These are phyloP conservation scores for Kodamaea sp. DNA, from an alignment of 1,139 yeast species.

Conservation along the genomic window DNA sequence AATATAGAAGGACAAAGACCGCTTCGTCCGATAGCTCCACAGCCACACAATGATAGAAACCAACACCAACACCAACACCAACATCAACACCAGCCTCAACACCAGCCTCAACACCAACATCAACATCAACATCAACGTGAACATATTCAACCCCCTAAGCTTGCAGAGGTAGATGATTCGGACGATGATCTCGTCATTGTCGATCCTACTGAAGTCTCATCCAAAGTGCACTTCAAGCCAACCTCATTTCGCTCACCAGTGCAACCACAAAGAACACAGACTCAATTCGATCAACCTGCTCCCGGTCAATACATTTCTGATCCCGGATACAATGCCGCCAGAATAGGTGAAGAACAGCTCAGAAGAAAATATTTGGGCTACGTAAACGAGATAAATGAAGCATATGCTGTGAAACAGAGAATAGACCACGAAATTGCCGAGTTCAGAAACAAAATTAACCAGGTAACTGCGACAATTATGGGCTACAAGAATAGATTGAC, in stretches of 20 bases:
- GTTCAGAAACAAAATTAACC: constrained; percentile 1
- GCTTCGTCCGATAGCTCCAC: too few relatives aligned
- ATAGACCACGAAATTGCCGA: constrained; percentile 5
- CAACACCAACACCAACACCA: background rate
- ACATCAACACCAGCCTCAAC: background rate
- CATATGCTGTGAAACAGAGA: constrained; percentile 1
- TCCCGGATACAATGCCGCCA: constrained; percentile 4
- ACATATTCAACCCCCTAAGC: background rate
- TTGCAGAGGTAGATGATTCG: constrained; percentile 9
- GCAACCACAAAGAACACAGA: background rate
- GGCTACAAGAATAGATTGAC: constrained; percentile 1
- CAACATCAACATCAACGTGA: background rate
- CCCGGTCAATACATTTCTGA: constrained; percentile 32
- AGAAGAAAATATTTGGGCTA: constrained; percentile 8
- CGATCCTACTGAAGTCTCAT: constrained; percentile 20
- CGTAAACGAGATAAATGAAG: constrained; percentile 2
- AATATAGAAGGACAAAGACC: too few relatives aligned
- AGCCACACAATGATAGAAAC: too few relatives aligned
- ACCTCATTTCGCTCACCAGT: constrained; percentile 15
- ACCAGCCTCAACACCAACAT: background rate
- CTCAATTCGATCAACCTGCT: constrained; percentile 30
- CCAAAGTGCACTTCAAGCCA: constrained; percentile 20
- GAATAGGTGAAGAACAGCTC: constrained; percentile 8
- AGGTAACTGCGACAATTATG: constrained; percentile 2
- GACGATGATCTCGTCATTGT: constrained; percentile 27